Percentiles rank a stretch among this genome's conserved stretches.
Evolutionary conservation across 176 grass and related monocot species (phyloP).

Genomic region (Calamus simplicifolius): DNA sequence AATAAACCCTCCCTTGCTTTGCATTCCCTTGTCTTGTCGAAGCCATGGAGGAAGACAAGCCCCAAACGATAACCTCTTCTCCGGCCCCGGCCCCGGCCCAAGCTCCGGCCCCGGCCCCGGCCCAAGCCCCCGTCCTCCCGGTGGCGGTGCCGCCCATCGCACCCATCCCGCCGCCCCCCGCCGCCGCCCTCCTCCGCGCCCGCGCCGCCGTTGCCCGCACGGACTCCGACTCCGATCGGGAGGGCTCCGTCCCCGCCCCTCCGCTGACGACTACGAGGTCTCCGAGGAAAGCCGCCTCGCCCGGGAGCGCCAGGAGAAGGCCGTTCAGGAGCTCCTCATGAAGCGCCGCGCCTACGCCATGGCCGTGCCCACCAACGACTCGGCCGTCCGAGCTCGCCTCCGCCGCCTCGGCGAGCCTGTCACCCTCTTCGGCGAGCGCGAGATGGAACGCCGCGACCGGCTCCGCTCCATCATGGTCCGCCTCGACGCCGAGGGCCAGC

Average conservation of each 20-base stretch:
- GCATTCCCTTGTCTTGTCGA: background rate
- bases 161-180: slow-evolving; percentile 37
- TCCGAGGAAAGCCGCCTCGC: slow-evolving; percentile 78
- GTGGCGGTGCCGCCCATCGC: slow-evolving; percentile 39
- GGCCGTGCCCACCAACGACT: slow-evolving; percentile 91
- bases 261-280: slow-evolving; percentile 61
- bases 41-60: slow-evolving; percentile 30
- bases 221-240: slow-evolving; percentile 11
- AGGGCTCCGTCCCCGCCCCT: slow-evolving; percentile 10
- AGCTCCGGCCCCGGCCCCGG: background rate
- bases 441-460: slow-evolving; percentile 88
- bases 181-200: slow-evolving; percentile 11
- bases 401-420: slow-evolving; percentile 82
- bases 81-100: background rate
- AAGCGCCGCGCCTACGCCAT: slow-evolving; percentile 83
- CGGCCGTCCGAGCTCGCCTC: slow-evolving; percentile 65
- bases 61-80: slow-evolving; percentile 18
- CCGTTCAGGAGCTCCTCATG: slow-evolving; percentile 84
- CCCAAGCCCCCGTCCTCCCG: background rate
- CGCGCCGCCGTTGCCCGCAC: background rate
- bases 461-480: slow-evolving; percentile 73
- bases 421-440: slow-evolving; percentile 76
- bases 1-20: slow-evolving; percentile 9
- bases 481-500: slow-evolving; percentile 65
- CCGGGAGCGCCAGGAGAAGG: slow-evolving; percentile 86